Percentiles rank a stretch among this genome's conserved stretches.
Evolutionary conservation across 148 eudicot genomes (phyloP).

Genomic region (Rhododendron kiyosumense): DNA sequence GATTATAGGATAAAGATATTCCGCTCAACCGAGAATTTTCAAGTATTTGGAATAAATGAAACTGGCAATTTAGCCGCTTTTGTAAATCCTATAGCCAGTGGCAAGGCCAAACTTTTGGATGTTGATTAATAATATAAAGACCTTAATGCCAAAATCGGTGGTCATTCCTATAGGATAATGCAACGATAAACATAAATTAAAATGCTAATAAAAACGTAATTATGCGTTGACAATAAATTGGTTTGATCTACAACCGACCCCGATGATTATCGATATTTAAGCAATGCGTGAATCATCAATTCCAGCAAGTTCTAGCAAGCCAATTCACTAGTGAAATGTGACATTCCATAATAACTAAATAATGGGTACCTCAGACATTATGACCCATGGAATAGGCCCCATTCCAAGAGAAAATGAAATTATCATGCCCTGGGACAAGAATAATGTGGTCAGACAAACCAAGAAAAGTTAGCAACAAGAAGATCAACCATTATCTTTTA

Average conservation of each 20-base stretch:
- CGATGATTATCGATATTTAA: neutral
- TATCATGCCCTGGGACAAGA: conserved; percentile 60
- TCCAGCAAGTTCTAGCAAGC: neutral
- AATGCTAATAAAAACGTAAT: neutral
- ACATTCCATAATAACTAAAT: neutral
- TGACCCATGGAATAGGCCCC: conserved; percentile 94
- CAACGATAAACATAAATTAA: neutral
- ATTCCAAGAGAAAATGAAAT: conserved; percentile 80
- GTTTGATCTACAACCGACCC: neutral
- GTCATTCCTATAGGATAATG: neutral
- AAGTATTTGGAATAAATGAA: neutral
- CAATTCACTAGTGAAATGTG: neutral
- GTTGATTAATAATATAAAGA: neutral
- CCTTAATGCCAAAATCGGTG: neutral
- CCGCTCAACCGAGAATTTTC: neutral
- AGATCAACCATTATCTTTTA: neutral
- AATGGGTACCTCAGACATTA: conserved; percentile 85
- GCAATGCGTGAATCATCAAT: neutral
- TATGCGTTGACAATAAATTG: neutral
- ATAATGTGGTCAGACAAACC: conserved; percentile 8
- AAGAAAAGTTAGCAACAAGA: conserved; percentile 1
- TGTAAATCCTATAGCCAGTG: neutral
- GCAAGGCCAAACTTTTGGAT: neutral
- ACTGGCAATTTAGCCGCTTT: neutral
- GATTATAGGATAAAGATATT: neutral